Evolutionary conservation across 768 basidiomycete species (phyloP).

Genomic region (Obba rivulosa): DNA sequence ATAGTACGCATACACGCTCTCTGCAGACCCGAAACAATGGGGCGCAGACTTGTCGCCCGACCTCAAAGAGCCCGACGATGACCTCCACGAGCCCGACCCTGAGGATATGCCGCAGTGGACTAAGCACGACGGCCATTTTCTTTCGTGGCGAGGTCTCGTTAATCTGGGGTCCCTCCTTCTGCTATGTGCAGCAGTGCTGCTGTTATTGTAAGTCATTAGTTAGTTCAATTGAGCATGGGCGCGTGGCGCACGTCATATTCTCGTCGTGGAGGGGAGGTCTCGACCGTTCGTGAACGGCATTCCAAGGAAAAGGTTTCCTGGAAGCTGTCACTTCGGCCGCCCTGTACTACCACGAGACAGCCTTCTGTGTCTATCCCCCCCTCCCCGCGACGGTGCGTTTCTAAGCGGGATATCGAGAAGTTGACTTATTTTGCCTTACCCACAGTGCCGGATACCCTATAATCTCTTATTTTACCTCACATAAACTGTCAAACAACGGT

Average conservation of each 20-base stretch:
- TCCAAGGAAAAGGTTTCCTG: too few species aligned
- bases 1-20: slow-evolving; percentile 26
- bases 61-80: slow-evolving; percentile 34
- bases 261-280: too few species aligned
- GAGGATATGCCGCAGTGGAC: slow-evolving; percentile 21
- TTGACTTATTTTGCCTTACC: too few species aligned
- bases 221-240: too few species aligned
- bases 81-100: slow-evolving; percentile 31
- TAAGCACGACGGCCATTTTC: slow-evolving; percentile 30
- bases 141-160: slow-evolving; percentile 32
- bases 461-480: slow-evolving; percentile 23
- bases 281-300: too few species aligned
- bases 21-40: slow-evolving; percentile 33
- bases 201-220: slow-evolving; percentile 23
- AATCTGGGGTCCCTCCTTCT: slow-evolving; percentile 38
- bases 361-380: neutral
- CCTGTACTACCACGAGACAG: neutral
- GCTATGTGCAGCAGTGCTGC: slow-evolving; percentile 24
- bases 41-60: slow-evolving; percentile 22
- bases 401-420: neutral
- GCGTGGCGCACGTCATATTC: too few species aligned
- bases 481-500: slow-evolving; percentile 22
- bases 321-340: neutral
- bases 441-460: slow-evolving; percentile 32
- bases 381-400: neutral